Evolutionary conservation across 2,329 filamentous ascomycete genomes (phyloP), one percentile per base, ranked within the genome.

Genomic region (Penicillium sp.): DNA sequence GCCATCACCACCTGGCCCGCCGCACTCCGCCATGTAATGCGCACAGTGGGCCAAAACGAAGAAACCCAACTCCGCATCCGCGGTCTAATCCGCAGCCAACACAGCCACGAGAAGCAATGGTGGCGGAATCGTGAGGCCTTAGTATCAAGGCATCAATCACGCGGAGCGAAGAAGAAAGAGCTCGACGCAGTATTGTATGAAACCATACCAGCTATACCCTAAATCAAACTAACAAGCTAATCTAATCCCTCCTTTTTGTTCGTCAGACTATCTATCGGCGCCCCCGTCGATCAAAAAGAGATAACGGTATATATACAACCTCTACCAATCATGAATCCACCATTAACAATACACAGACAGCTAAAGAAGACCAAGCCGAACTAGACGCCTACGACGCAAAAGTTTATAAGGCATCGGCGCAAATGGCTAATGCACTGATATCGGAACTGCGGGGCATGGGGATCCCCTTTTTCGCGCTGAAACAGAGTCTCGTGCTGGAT

Each of bases 31-130:
- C 77, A 80, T 68, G 76, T 83, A 19, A 82, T 80, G 74, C 76
- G 74, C 48, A 75, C 75, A 3, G 73, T 82, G 18, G 70, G 73
- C 0, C 74, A 74, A 37, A 77, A 79, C 55, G 77, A 81, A 51
- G 67, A 70, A 28, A 69, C 76, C 1, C 69, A 79, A 37, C 68
- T 71, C 14, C 75, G 77, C 10, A 78, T 84, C 58, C 75, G 76
- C 18, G 68, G 85, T 72, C 77, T 89, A 70, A 87, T 89, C 55
- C 78, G 79, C 51, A 80, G 84, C 37, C 86, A 89, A 67, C 81
- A 85, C 62, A 77, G 80, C 36, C 82, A 88, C 62, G 85, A 89
- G 60, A 78, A 78, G 59, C 79, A 83, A 60, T 89, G 87, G 81
- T 84, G 80, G 73, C 69, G 75, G 23, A 79, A 78, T 1, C 78